Percentiles rank a stretch among this genome's conserved stretches.
Conservation (phyloP, 768 basidiomycete genomes). For the Lactarius sanguifluus region DNA sequence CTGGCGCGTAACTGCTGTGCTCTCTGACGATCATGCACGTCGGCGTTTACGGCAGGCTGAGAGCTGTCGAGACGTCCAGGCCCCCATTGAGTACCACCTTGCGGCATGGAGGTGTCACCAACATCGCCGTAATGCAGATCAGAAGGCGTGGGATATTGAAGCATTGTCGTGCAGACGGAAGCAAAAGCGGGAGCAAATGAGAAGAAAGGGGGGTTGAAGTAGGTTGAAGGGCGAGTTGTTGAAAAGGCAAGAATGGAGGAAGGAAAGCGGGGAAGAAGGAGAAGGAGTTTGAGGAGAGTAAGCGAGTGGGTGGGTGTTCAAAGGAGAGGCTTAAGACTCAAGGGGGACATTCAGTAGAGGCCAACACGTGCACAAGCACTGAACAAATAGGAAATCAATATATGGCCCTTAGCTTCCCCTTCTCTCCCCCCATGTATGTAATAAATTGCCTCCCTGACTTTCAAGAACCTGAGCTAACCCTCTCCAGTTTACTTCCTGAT, state of each 20-base stretch:
- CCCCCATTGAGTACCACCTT: conserved; percentile 18
- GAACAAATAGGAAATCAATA: conserved; percentile 6
- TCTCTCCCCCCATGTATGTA: conserved; percentile 11
- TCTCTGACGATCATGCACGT: conserved; percentile 16
- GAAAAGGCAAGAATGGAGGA: neutral
- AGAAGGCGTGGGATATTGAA: conserved; percentile 14
- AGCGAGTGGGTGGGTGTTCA: neutral
- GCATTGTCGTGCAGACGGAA: conserved; percentile 9
- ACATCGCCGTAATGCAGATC: conserved; percentile 17
- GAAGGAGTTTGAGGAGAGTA: neutral
- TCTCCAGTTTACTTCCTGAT: conserved; percentile 6
- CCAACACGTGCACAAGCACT: conserved; percentile 20
- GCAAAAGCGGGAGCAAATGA: neutral
- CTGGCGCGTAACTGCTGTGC: conserved; percentile 10
- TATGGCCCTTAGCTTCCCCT: conserved; percentile 10
- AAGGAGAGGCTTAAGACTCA: conserved; percentile 24
- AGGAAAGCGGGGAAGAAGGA: neutral
- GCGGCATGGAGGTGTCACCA: neutral
- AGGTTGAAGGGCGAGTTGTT: neutral
- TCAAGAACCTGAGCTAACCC: conserved; percentile 17
- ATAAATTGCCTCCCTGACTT: conserved; percentile 5
- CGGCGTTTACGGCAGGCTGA: conserved; percentile 25
- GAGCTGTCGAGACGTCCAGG: conserved; percentile 8
- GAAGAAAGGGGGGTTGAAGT: neutral
- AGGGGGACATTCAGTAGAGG: conserved; percentile 17